Evolutionary conservation across 352 stramenopile species (phyloP).

Genomic region (Phytophthora capsici): DNA sequence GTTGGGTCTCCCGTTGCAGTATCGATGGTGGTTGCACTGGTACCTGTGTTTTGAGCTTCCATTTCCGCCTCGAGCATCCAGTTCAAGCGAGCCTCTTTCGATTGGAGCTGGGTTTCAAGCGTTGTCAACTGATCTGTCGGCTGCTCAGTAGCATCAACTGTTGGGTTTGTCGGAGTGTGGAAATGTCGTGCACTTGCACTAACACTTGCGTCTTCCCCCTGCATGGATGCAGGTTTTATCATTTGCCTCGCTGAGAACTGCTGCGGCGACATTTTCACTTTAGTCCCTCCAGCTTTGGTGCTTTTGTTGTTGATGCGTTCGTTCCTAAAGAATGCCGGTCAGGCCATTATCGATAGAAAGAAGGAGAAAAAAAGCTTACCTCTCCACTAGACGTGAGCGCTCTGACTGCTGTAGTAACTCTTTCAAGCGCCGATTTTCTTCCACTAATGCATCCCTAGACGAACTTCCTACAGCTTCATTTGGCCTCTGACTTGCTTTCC

Average conservation of each 20-base stretch:
- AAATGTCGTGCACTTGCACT: conserved; percentile 10
- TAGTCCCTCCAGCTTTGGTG: conserved; percentile 7
- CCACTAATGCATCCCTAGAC: conserved; percentile 41
- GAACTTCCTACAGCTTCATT: conserved; percentile 35
- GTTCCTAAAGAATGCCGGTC: conserved; percentile 12
- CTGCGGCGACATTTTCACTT: conserved; percentile 27
- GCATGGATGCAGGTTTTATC: conserved; percentile 14
- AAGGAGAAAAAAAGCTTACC: conserved; percentile 32
- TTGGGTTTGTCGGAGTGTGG: conserved; percentile 1
- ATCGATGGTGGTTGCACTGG: background rate
- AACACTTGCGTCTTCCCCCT: conserved; percentile 3
- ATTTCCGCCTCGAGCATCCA: conserved; percentile 82
- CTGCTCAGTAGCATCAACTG: conserved; percentile 9
- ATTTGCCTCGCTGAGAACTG: conserved; percentile 37
- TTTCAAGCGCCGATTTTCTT: conserved; percentile 71
- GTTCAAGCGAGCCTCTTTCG: conserved; percentile 67
- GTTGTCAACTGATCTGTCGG: conserved; percentile 41
- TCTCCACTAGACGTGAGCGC: conserved; percentile 48
- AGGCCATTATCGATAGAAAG: background rate
- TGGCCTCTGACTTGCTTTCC: conserved; percentile 40
- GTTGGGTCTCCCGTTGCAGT: background rate
- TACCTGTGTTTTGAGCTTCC: conserved; percentile 65
- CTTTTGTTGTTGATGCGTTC: conserved; percentile 16
- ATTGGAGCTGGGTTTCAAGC: conserved; percentile 59
- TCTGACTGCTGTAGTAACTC: conserved; percentile 64